Base-by-base conservation (phyloP, 495 filamentous ascomycete genomes). In the Xylaria grammica region DNA sequence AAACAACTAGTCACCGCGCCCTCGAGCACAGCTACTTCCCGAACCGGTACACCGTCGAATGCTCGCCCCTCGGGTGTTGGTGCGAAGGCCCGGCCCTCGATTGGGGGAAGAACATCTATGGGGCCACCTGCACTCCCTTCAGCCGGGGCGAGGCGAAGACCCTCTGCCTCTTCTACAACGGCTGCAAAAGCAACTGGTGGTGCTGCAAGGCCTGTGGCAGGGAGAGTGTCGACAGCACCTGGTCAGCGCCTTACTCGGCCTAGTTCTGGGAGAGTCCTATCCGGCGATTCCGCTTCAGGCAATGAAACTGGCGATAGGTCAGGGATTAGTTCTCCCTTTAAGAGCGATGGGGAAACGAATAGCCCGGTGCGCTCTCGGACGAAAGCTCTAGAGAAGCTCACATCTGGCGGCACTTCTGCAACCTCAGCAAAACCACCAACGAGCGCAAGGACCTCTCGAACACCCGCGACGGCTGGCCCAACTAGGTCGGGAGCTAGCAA, bases 1-100 rank as follows among this genome's bases (percentile, higher is more conserved):
- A 94, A 96, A 72, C 90, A 91, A 65, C 75, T 91, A 10, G 78
- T 67, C 9, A 84, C 84, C 34, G 80, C 84, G 2, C 70, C 81
- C 2, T 78, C 87, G 17, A 88, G 88, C 32, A 79, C 82, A 20
- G 74, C 81, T 3, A 79, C 82, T 26, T 89, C 89, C 6, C 84
- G 89, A 60, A 90, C 86, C 40, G 82, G 81, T 38, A 85, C 89
- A 1, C 86, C 87, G 4, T 80, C 82, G 9, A 86, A 79, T 74
- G 72, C 77, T 10, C 71, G 72, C 57, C 62, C 72, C 81, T 64
- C 78, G 68, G 38, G 78, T 65, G 45, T 81, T 74, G 63, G 72
- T 71, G 66, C 77, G 9, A 89, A 84, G 63, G 67, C 86, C 51
- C 84, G 89, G 22, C 76, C 84, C 32, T 80, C 84, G 40, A 67